Evolutionary conservation across 2,329 filamentous ascomycete genomes (phyloP), one percentile per base, ranked within the genome.

Genomic region (Diaporthe aspalathi): DNA sequence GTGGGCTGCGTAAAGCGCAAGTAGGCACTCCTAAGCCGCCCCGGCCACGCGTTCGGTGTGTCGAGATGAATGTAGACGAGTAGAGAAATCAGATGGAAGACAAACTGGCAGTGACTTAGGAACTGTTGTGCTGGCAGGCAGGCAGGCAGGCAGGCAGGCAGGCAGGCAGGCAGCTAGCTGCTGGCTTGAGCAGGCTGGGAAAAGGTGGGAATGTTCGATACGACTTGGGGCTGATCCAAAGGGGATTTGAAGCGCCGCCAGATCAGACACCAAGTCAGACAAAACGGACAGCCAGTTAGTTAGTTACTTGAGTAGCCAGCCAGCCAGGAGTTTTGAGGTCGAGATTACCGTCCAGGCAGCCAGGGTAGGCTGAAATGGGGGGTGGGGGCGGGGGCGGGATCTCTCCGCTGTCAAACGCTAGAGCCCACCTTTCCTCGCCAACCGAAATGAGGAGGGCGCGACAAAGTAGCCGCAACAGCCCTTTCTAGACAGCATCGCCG

Each of bases 361-460:
- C 49, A 53, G 67, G 67, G 67, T 60, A 68, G 43, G 67, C 67
- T 68, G 53, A 60, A 53, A 60, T 52, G 54, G 45, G 9, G 35
- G 40, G 67, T 68, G 67, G 67, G 67, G 40, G 70, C 45, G 66
- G 70, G 67, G 67, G 60, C 45, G 49, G 68, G 49, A 63, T 50
- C 47, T 62, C 65, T 71, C 69, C 71, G 45, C 72, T 73, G 72
- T 73, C 72, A 71, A 69, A 69, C 72, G 69, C 68, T 73, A 68
- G 62, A 20, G 38, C 32, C 9, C 50, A 67, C 53, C 56, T 71
- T 57, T 50, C 14, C n/a, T 24, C 35, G 17, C 27, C 29, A 40
- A 43, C 68, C 68, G 65, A 68, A 45, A 71, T 71, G 63, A 70
- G 63, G 45, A 66, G 66, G 57, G 29, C 56, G 29, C 43, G 49